Conservation (phyloP, 2,329 filamentous ascomycete genomes). For the Ophiocordyceps camponoti-floridani region DNA sequence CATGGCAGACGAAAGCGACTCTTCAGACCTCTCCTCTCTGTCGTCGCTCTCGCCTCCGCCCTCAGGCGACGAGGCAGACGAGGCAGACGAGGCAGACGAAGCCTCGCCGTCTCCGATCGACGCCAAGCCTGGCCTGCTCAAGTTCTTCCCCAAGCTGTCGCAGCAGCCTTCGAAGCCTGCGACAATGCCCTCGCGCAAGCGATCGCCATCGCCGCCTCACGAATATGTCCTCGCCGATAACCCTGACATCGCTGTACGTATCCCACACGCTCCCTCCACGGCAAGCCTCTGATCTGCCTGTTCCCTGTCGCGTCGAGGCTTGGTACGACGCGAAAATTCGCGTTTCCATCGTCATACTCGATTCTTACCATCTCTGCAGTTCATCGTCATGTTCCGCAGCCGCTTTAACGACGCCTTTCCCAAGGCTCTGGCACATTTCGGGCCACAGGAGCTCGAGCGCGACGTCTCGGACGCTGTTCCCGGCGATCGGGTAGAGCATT, state of each 20-base stretch:
- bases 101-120: constrained; percentile 16
- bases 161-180: constrained; percentile 34
- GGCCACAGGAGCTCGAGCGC: constrained; percentile 85
- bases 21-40: constrained; percentile 43
- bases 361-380: constrained; percentile 36
- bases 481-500: constrained; percentile 68
- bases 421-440: constrained; percentile 72
- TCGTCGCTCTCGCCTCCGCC: constrained; percentile 28
- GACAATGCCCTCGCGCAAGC: constrained; percentile 54
- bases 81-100: constrained; percentile 28
- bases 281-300: neutral
- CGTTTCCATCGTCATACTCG: constrained; percentile 19
- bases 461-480: constrained; percentile 64
- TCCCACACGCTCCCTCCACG: constrained; percentile 1
- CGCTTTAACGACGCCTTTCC: constrained; percentile 84
- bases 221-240: constrained; percentile 84
- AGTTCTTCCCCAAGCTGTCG: constrained; percentile 46
- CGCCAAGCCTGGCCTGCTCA: constrained; percentile 41
- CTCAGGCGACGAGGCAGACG: constrained; percentile 28
- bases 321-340: constrained; percentile 32
- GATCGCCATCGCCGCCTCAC: constrained; percentile 75
- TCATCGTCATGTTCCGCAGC: constrained; percentile 94
- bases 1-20: constrained; percentile 43
- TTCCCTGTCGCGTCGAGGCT: constrained; percentile 17
- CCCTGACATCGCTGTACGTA: constrained; percentile 75